Evolutionary conservation across 192 early-diverging fungal genomes (phyloP), one percentile per base, ranked within the genome.

Genomic region (Mortierella antarctica): DNA sequence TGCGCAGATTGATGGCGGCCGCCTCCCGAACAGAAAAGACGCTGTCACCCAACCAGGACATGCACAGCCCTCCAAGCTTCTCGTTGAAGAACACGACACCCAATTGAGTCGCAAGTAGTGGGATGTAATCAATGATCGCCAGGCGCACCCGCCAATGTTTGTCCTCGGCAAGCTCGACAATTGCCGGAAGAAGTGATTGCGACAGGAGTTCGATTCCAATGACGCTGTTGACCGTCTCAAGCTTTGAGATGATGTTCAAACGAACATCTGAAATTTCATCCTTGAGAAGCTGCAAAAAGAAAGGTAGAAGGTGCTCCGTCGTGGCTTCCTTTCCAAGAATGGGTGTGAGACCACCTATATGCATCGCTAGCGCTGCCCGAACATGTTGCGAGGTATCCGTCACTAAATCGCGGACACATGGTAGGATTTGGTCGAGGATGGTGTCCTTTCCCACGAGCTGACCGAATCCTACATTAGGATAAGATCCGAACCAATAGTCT

Each of bases 101-200:
- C 80, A 99, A 88, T 83, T 99, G 98, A 65, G 89, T 92, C 42
- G 98, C 97, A 62, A 99, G 89, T 39, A 98, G 88, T 46, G 98
- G 98, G 82, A 99, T 97, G 74, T 99, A 97, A 73, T 99, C 97
- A 83, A 99, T 98, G 73, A 99, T 98, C 8, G 98, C 98, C 83
- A 97, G 86, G 39, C 98, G 95, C 61, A 98, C 97, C 54, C 98
- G 93, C 98, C 98, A 99, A 77, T 99, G 98, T 87, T 98, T 98
- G 85, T 99, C 98, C 85, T 99, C 97, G 18, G 98, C 97, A 47
- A 99, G 89, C 84, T 98, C 98, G 44, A 99, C 93, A 77, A 99
- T 98, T 12, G 98, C 98, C 13, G 98, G 98, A 57, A 99, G 84
- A 51, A 99, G 87, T 41, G 95, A 96, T 76, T 98, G 97, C 54